Evolutionary conservation across 1,284 basidiomycete species (phyloP).

Genomic region (Ustilago vetiveriae): DNA sequence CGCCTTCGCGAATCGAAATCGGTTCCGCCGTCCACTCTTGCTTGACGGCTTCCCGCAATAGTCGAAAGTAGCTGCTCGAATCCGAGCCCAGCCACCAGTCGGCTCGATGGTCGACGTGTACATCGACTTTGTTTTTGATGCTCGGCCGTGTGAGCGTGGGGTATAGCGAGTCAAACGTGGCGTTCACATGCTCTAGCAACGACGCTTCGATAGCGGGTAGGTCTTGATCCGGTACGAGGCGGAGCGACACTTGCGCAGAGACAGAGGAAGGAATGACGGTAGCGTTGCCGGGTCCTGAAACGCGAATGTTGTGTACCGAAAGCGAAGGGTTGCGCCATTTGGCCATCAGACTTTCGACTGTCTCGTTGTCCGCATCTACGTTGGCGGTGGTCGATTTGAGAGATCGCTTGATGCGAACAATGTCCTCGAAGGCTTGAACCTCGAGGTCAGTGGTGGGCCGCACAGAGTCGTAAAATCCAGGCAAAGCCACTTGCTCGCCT

Average conservation of each 20-base stretch:
- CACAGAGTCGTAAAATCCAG: constrained; percentile 79
- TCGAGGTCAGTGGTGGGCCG: constrained; percentile 56
- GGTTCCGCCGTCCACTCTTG: constrained; percentile 82
- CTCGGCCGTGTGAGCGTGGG: constrained; percentile 1
- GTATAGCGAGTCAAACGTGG: constrained; percentile 74
- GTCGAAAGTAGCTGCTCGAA: constrained; percentile 82
- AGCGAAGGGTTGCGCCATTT: constrained; percentile 61
- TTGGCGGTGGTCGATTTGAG: not conserved
- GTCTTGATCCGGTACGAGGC: constrained; percentile 92
- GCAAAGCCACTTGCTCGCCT: constrained; percentile 73
- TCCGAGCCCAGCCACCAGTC: constrained; percentile 96
- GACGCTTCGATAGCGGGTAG: constrained; percentile 76
- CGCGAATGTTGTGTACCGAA: constrained; percentile 55
- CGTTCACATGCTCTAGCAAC: constrained; percentile 74
- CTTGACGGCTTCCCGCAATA: constrained; percentile 80
- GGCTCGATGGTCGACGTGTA: constrained; percentile 82
- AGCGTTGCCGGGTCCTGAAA: constrained; percentile 51
- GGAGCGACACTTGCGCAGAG: constrained; percentile 70
- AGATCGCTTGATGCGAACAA: constrained; percentile 50
- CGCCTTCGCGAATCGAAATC: constrained; percentile 81
- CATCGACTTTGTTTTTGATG: constrained; percentile 47
- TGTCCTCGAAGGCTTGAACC: constrained; percentile 63
- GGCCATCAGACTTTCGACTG: constrained; percentile 52
- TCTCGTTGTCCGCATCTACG: constrained; percentile 7
- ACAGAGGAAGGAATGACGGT: constrained; percentile 60